Base-by-base conservation (phyloP, 805 yeast species). In the Groenewaldozyma tartarivorans region DNA sequence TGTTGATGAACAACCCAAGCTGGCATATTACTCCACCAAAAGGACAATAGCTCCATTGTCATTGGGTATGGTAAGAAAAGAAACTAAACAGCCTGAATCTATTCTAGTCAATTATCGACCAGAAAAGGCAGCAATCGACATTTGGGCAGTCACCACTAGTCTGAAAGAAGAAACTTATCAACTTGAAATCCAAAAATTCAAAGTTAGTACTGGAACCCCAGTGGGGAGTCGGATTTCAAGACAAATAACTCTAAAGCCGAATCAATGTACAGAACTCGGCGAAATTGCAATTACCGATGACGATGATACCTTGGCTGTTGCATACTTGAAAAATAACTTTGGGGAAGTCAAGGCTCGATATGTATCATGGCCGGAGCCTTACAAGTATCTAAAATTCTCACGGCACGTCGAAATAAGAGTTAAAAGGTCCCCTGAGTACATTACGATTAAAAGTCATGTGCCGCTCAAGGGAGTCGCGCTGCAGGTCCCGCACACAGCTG, bases 1-100 rank as follows among this genome's bases (percentile, higher is more conserved):
- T 45, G 62, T 49, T 41, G 60, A 55, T 36, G 49, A 49, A 29
- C 51, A 64, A 27, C 72, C 72, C 5, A 72, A 72, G 47, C 46
- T 70, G 37, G 71, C 67, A 0, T 72, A 61, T 48, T 72, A 64
- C 46, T 61, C 72, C 1, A 56, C 69, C 30, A 69, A 67, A 48
- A 60, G 75, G 45, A 70, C 66, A 38, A 51, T 61, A 40, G 42
- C 50, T 15, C 49, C 60, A n/a, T 42, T 60, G 5, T 52, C 49
- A 3, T 42, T 65, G 4, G 71, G 69, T 2, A 50, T 61, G 42
- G 50, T 53, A 33, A 48, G 70, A 42, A 26, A 21, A 5, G 26
- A 15, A 5, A 34, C 20, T 11, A 15, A 11, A 11, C 33, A 47
- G 55, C 33, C 38, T 16, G 9, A 38, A 18, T 7, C 30, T n/a